Base-by-base conservation (phyloP, 257 asterid species). In the Mentha longifolia region DNA sequence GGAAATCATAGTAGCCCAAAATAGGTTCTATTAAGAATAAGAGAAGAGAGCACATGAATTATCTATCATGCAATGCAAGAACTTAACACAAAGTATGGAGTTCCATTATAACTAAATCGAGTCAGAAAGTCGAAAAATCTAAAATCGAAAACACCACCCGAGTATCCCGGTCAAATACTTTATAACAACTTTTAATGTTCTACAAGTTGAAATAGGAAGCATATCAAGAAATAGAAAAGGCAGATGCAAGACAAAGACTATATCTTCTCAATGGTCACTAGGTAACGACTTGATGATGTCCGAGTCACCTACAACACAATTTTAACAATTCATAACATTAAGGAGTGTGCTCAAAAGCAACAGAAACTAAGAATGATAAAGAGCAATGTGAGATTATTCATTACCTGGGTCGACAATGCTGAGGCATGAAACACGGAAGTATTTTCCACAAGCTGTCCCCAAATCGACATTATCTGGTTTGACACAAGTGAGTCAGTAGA, bases 261-360 rank as follows among this genome's bases (percentile, higher is more conserved):
- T 42, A 9, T 46, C 70, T 54, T 55, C 73, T 82, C 75, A 82
- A 19, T 79, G 87, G 5, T 82, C 80, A 39, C 84, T 45, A 9
- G 83, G 81, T 74, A 83, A 77, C 12, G 80, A 70, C 73, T 83
- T 83, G 74, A 83, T 83, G 71, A 83, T 83, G 77, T 83, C 87
- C 64, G 87, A 83, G 59, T 83, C 87, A 74, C 83, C 84, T 83
- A 33, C 33, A 70, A 42, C 54, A 41, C 2, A 35, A 9, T 59
- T 22, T 5, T 3, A 30, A 28, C 42, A 43, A 47, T 50, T 14
- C 4, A 22, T 5, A 62, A 39, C 9, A 41, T 68, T 17, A 68
- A 22, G 20, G 55, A 7, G 13, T 13, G 13, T 13, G 2, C 47
- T 42, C 1, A 9, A 35, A 35, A 42, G 14, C 1, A 42, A 42